A percentile compares a stretch with the other conserved stretches of the same genome.
Conservation (phyloP, 352 stramenopile genomes). For the Phytophthora boehmeriae region DNA sequence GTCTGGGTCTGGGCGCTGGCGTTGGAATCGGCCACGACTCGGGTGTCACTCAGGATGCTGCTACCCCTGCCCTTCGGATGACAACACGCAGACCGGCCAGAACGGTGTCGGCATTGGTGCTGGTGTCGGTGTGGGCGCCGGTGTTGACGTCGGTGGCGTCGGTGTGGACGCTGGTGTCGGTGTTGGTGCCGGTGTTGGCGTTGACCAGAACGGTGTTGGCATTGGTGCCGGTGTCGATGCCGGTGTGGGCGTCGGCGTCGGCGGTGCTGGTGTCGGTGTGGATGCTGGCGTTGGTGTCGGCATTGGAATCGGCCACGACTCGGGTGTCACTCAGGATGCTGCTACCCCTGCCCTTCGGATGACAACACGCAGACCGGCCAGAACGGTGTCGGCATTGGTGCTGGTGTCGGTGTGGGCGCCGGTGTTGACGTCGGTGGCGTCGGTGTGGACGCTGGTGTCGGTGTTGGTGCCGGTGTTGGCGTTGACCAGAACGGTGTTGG, state of each 20-base stretch:
- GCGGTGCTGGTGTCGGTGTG: not conserved
- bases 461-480: constrained; percentile 1
- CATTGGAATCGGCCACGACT: not conserved
- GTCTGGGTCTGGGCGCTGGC: not conserved
- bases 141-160: not conserved
- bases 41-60: constrained; percentile 12
- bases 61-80: constrained; percentile 18
- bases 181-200: not conserved
- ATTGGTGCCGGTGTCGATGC: not conserved
- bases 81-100: constrained; percentile 9
- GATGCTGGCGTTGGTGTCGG: constrained; percentile 6
- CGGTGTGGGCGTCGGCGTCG: constrained; percentile 1
- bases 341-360: constrained; percentile 6
- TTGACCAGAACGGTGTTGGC: not conserved
- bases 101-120: not conserved
- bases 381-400: not conserved
- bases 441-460: not conserved
- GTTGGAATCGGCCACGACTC: constrained; percentile 4
- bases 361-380: constrained; percentile 6
- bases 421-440: not conserved
- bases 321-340: constrained; percentile 3
- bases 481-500: not conserved
- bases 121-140: constrained; percentile 1
- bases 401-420: not conserved
- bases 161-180: not conserved